Conservation (phyloP, 371 early-diverging fungal species). For the Apophysomyces ossiformis region DNA sequence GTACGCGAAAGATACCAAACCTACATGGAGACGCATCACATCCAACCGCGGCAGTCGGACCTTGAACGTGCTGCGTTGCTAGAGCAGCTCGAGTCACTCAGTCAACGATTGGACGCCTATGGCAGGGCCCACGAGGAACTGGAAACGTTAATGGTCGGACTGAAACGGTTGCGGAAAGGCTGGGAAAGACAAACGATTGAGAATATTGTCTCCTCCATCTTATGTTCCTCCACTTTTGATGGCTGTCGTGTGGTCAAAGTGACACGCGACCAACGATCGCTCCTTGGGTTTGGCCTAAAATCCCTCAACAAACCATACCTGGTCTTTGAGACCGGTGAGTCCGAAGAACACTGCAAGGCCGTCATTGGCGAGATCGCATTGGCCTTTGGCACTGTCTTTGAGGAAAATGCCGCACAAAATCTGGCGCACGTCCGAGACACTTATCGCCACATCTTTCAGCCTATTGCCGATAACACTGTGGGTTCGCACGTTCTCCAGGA, state of each 20-base stretch:
- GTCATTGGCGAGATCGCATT: slow-evolving; percentile 25
- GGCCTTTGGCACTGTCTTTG: slow-evolving; percentile 36
- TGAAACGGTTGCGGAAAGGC: slow-evolving; percentile 28
- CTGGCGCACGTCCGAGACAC: slow-evolving; percentile 34
- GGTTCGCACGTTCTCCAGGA: slow-evolving; percentile 21
- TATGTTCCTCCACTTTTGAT: slow-evolving; percentile 22
- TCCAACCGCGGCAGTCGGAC: slow-evolving; percentile 24
- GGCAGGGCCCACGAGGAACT: slow-evolving; percentile 39
- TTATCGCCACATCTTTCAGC: slow-evolving; percentile 35
- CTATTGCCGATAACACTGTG: slow-evolving; percentile 12
- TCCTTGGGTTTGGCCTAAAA: slow-evolving; percentile 24
- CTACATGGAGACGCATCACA: slow-evolving; percentile 27
- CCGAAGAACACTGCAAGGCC: slow-evolving; percentile 17
- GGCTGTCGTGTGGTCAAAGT: slow-evolving; percentile 23
- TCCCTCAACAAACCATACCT: slow-evolving; percentile 33
- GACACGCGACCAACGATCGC: slow-evolving; percentile 19
- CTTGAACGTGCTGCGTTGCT: slow-evolving; percentile 23
- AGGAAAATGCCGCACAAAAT: slow-evolving; percentile 44
- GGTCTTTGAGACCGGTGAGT: slow-evolving; percentile 26
- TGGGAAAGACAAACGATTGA: slow-evolving; percentile 39
- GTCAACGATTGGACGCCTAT: slow-evolving; percentile 25
- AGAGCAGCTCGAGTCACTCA: slow-evolving; percentile 25
- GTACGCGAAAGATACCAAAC: slow-evolving; percentile 29
- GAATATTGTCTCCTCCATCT: slow-evolving; percentile 33
- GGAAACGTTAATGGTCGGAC: slow-evolving; percentile 24